Evolutionary conservation across 805 yeast genomes (phyloP), one percentile per base, ranked within the genome.

Genomic region (Teunomyces panamensis): DNA sequence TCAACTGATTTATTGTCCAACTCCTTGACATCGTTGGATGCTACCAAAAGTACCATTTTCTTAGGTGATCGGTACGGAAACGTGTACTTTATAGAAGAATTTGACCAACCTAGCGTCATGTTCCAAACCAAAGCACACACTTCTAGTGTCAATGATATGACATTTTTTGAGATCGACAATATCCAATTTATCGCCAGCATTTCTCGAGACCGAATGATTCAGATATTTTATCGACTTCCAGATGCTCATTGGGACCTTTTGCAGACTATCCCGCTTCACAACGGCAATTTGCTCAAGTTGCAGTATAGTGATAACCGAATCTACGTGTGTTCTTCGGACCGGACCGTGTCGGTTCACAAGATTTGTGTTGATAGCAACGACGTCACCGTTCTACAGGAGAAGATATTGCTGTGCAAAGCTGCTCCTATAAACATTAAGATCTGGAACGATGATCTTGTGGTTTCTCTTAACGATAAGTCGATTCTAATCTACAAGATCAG

Each of bases 131-230:
- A 76, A 37, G 80, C 81, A 0, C 85, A 82, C 52, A 77, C 79
- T 20, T 77, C 81, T 6, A 63, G 77, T 9, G 62, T 81, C 11
- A 80, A 78, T 49, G 82, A 75, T 39, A 55, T 80, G 1, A 46
- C 60, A 1, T 65, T 60, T 44, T 75, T 77, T 47, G 56, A 60
- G 37, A 47, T 65, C 3, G 64, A 51, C 0, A 50, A 51, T 0
- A 24, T 30, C n/a, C 56, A 64, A 32, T 68, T 76, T 42, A 56
- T 77, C 4, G 71, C 73, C 14, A 74, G 80, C 34, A 75, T 78
- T 26, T 79, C 85, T 1, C 63, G 88, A 36, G 89, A 84, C 57
- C 58, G 89, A 44, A 84, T 83, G 71, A 74, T 84, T 28, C 89
- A 84, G 57, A 57, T 83, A 0, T 80, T 79, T 49, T 56, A 58